phyloP scores from a whole-genome alignment of 1,284 basidiomycete species.

The Tranzscheliella williamsii region DNA sequence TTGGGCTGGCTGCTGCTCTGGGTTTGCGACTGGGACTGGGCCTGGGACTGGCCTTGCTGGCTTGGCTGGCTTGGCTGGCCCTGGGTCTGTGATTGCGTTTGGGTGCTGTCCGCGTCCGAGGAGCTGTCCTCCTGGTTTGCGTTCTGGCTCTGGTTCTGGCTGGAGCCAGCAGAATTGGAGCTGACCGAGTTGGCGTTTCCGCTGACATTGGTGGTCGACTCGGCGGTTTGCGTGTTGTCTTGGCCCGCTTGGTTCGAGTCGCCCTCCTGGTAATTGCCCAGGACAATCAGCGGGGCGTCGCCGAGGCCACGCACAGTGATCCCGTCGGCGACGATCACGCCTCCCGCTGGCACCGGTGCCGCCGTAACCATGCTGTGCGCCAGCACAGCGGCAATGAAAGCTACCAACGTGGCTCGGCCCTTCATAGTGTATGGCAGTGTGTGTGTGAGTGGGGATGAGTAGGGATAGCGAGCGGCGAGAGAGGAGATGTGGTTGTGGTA shows the following conservation, averaged over 20 bases:
- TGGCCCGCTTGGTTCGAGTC: slow-evolving; percentile 14
- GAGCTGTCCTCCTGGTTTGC: slow-evolving; percentile 1
- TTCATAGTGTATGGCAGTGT: too few relatives aligned
- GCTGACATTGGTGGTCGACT: slow-evolving; percentile 15
- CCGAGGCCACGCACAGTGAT: slow-evolving; percentile 9
- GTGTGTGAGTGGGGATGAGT: too few relatives aligned
- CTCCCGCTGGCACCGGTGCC: neutral
- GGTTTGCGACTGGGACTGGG: too few relatives aligned
- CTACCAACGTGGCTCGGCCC: too few relatives aligned
- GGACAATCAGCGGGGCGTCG: slow-evolving; percentile 12
- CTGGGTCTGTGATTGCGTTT: slow-evolving; percentile 2
- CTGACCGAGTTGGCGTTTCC: slow-evolving; percentile 20
- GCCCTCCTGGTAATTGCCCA: slow-evolving; percentile 20
- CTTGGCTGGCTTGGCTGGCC: slow-evolving; percentile 3
- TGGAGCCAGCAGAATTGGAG: slow-evolving; percentile 12
- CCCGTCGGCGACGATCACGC: neutral
- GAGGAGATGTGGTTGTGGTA: too few relatives aligned
- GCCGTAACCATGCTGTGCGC: too few relatives aligned
- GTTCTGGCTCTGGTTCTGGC: slow-evolving; percentile 11
- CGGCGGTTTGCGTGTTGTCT: slow-evolving; percentile 10
- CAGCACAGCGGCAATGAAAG: too few relatives aligned
- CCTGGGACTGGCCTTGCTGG: too few relatives aligned
- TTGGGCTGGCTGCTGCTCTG: too few relatives aligned
- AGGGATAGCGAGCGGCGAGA: too few relatives aligned
- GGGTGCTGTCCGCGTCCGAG: slow-evolving; percentile 2